Conservation (phyloP, 495 filamentous ascomycete species). For the Neurospora intermedia region DNA sequence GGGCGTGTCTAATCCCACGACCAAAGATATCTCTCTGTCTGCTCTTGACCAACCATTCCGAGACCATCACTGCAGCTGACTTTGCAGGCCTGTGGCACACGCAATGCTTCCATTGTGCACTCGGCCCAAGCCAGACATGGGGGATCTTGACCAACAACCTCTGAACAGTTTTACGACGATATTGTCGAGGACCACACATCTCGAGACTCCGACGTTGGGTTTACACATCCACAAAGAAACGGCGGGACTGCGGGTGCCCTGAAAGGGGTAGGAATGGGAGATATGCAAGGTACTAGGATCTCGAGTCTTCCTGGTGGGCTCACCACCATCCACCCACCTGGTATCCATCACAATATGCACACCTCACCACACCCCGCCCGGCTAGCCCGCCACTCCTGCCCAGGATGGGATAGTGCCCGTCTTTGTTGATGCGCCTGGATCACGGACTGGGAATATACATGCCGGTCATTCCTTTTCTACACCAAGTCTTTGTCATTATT, state of each 20-base stretch:
- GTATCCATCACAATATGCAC: not conserved
- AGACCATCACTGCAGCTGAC: not conserved
- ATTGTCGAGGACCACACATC: not conserved
- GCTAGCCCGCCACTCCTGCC: not conserved
- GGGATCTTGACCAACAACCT: not conserved
- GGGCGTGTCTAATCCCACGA: conserved; percentile 6
- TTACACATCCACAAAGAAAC: not conserved
- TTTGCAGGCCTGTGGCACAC: not conserved
- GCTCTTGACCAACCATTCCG: not conserved
- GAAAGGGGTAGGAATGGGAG: not conserved
- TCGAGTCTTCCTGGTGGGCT: not conserved
- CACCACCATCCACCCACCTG: not conserved
- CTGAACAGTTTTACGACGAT: not conserved
- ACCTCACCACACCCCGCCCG: not conserved
- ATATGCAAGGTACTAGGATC: not conserved
- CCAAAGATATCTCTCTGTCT: not conserved
- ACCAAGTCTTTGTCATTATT: not conserved
- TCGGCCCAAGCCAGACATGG: not conserved
- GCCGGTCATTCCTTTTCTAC: conserved; percentile 11
- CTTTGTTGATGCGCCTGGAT: conserved; percentile 3
- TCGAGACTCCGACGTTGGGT: not conserved
- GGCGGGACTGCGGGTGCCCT: not conserved
- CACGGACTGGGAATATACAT: conserved; percentile 16
- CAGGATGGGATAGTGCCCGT: not conserved
- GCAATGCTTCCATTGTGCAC: not conserved